These are phyloP conservation scores for Stephanodiscus triporus DNA, from an alignment of 108 stramenopile genomes.

Conservation along the genomic window DNA sequence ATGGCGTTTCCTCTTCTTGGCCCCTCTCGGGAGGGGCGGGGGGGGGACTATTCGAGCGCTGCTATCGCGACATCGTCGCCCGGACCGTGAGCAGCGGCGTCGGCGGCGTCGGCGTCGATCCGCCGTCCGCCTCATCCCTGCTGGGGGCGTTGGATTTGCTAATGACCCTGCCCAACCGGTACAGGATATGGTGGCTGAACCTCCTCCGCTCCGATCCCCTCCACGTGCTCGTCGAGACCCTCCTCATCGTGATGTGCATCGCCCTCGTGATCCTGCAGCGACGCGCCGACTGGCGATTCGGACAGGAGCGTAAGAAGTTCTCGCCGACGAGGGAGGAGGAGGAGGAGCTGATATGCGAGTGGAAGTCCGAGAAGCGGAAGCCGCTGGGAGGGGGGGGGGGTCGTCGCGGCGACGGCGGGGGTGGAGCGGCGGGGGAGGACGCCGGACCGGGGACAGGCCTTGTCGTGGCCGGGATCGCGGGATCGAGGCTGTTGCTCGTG, in stretches of 20 bases:
- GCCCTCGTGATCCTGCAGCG: constrained; percentile 74
- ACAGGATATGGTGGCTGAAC: constrained; percentile 85
- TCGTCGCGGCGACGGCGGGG: not conserved
- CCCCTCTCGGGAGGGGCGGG: no score
- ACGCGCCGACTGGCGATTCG: constrained; percentile 53
- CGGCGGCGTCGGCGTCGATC: not conserved
- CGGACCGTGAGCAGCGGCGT: no score
- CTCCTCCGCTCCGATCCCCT: constrained; percentile 82
- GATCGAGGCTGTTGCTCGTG: constrained; percentile 26
- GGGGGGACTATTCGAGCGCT: no score
- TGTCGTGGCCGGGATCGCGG: constrained; percentile 36
- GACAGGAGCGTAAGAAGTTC: constrained; percentile 44
- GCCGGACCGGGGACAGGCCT: constrained; percentile 10
- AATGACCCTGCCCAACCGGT: constrained; percentile 53
- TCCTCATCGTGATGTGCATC: constrained; percentile 84
- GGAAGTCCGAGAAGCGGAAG: constrained; percentile 76
- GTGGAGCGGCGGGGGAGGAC: constrained; percentile 1
- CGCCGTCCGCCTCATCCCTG: not conserved
- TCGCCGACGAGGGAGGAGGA: constrained; percentile 59
- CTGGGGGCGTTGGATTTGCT: constrained; percentile 14
- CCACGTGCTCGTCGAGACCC: constrained; percentile 96
- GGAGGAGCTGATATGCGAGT: constrained; percentile 87
- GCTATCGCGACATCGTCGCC: no score
- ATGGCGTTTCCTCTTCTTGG: not conserved
- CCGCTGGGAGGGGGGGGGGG: constrained; percentile 58